phyloP scores from a whole-genome alignment of 352 stramenopile species.

The Pythium brassicae region DNA sequence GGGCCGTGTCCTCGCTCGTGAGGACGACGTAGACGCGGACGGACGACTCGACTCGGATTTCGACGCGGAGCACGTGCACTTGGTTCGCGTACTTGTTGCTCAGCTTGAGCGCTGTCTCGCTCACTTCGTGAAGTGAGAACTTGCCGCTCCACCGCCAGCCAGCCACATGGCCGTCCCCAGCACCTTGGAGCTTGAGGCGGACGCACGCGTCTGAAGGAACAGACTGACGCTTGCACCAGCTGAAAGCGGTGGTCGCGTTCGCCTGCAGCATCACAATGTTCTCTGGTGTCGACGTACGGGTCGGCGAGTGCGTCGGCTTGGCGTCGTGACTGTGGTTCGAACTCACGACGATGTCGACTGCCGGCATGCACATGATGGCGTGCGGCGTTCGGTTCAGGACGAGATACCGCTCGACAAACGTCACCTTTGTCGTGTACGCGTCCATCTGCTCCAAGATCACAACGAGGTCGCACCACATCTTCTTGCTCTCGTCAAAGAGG shows the following conservation, averaged over 20 bases:
- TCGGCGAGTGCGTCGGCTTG: conserved; percentile 7
- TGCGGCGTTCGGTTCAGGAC: conserved; percentile 70
- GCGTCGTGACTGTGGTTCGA: neutral
- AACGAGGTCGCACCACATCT: conserved; percentile 76
- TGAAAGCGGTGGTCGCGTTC: conserved; percentile 53
- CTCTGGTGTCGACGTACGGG: conserved; percentile 8
- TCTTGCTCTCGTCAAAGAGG: conserved; percentile 64
- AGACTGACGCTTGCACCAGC: conserved; percentile 47
- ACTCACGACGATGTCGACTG: conserved; percentile 33
- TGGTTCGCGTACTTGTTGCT: conserved; percentile 76
- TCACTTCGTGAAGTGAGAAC: conserved; percentile 79
- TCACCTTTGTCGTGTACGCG: conserved; percentile 64
- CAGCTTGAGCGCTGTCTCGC: conserved; percentile 81
- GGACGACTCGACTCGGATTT: conserved; percentile 69
- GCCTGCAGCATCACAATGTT: conserved; percentile 19
- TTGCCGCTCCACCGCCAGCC: conserved; percentile 79
- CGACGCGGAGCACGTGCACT: conserved; percentile 73
- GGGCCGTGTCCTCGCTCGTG: conserved; percentile 55
- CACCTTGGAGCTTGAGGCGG: conserved; percentile 46
- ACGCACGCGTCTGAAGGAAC: conserved; percentile 61
- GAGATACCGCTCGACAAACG: conserved; percentile 79
- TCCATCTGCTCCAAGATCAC: conserved; percentile 67
- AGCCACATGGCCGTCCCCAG: conserved; percentile 22
- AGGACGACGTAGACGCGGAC: conserved; percentile 76
- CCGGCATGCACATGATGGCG: conserved; percentile 42